These are phyloP conservation scores for Skeletonema menzelii DNA, from an alignment of 108 stramenopile genomes.

Conservation along the genomic window DNA sequence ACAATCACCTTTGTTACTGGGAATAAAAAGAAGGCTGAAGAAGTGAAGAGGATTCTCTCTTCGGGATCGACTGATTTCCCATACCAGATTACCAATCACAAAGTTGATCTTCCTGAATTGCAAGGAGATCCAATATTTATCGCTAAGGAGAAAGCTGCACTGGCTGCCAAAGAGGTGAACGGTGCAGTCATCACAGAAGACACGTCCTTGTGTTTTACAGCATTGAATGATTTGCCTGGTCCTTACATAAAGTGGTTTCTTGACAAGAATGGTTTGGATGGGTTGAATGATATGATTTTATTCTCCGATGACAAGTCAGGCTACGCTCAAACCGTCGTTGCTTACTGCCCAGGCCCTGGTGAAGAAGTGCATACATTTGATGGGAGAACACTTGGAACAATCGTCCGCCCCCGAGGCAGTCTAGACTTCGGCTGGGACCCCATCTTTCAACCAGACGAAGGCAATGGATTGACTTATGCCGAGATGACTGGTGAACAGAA, in stretches of 20 bases:
- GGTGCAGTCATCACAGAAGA: conserved; percentile 97
- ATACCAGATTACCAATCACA: conserved; percentile 73
- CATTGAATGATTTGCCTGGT: conserved; percentile 91
- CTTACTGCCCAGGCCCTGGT: conserved; percentile 89
- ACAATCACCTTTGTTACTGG: conserved; percentile 97
- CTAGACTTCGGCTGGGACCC: conserved; percentile 97
- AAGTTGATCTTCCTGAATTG: conserved; percentile 93
- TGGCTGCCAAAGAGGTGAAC: conserved; percentile 80
- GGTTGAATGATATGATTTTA: conserved; percentile 85
- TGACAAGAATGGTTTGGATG: conserved; percentile 90
- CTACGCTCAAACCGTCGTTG: conserved; percentile 96
- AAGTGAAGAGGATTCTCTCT: conserved; percentile 81
- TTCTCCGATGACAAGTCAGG: conserved; percentile 93
- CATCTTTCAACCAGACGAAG: conserved; percentile 80
- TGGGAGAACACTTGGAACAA: conserved; percentile 83
- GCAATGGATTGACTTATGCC: conserved; percentile 87
- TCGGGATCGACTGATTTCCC: conserved; percentile 49
- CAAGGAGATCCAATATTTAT: conserved; percentile 97
- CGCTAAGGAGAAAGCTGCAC: conserved; percentile 90
- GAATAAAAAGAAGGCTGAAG: conserved; percentile 97
- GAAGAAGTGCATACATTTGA: conserved; percentile 87
- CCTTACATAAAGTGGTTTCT: conserved; percentile 99
- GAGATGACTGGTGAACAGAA: conserved; percentile 95
- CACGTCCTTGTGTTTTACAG: conserved; percentile 95
- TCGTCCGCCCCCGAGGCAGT: conserved; percentile 88